Base-by-base conservation (phyloP, 768 basidiomycete genomes). In the Hygrophoropsis aurantiaca region DNA sequence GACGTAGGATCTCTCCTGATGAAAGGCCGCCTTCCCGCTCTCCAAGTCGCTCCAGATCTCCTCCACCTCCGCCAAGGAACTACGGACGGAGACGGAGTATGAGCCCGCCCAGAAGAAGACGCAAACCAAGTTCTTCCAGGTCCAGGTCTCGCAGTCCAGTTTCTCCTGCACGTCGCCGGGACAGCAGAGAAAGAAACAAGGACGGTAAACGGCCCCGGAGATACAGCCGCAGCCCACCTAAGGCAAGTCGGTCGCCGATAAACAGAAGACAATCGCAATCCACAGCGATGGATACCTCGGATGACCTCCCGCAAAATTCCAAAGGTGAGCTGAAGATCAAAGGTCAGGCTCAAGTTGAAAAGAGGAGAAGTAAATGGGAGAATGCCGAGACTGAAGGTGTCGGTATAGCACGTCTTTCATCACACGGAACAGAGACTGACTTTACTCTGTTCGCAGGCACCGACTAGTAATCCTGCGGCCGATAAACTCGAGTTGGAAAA, bases 311-410 rank as follows among this genome's bases (percentile, higher is more conserved):
- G 26, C 66, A 58, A 44, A 56, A 67, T 44, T 56, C 63, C 19
- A 56, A 52, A 20, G 73, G 74, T 7, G 85, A 86, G 57, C 63
- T 90, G 37, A 87, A 82, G 62, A 90, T 90, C 62, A 86, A 85
- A 59, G 88, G 88, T 11, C 86, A 87, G 8, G 77, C 77, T 0
- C 81, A 79, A 46, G 66, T 65, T 11, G 77, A 75, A 54, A 80
- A 74, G 51, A 72, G 67, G 58, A 78, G 71, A 68, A 77, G 72
- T 60, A 80, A 74, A 63, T 75, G 77, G 77, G 81, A 81, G 1
- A 70, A 68, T 25, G 72, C 69, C 46, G 71, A 51, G 58, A 59
- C 44, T 56, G 52, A 49, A 49, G 47, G 35, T 51, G 55, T 56
- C 55, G 23, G 58, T 55, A 6, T 42, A 35, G 41, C 9, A 21